Evolutionary conservation across 345 rosid species (phyloP), one percentile per base, ranked within the genome.

Genomic region (Laguncularia racemosa): DNA sequence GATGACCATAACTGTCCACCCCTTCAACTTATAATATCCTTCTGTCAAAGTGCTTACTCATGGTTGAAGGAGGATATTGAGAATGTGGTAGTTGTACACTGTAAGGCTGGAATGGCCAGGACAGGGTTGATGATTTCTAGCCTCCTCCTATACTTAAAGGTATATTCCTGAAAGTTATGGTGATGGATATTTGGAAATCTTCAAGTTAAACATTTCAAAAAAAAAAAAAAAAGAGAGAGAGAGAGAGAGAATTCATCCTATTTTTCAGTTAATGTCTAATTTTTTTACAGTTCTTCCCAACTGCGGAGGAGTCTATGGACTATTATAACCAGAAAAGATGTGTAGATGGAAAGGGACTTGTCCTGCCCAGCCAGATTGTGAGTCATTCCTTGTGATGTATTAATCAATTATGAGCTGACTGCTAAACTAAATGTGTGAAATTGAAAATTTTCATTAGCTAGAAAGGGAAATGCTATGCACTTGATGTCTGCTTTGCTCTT

Each of bases 91-190:
- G 98, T 83, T 20, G 91, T 92, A 69, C 98, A 89, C 69, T 92
- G 98, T 69, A 92, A 92, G 73, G 98, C 97, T 40, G 97, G 96
- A 52, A 80, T 92, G 95, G 97, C 80, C 56, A 83, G 98, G 78
- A 92, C 97, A 21, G 97, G 98, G 45, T 65, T 92, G 68, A 92
- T 92, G 98, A 86, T 86, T 60, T 89, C 93, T 59, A 81, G 96
- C 76, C 95, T 92, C 74, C 98, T 92, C 63, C 65, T 92, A 50
- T 84, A 64, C 71, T 73, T 92, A 56, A 89, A 92, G 93, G 98
- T 89, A 69, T 10, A 33, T 33, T 23, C 3, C 40, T 9, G 11
- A 33, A 33, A 33, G 40, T 33, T 33, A 33, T 33, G 40, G 40
- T 33, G 11, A 33, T 33, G 7, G 40, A 33, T 10, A 7, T 2